These are phyloP conservation scores for Plasmodium ovale DNA, from an alignment of 169 alveolate species.

Conservation along the genomic window DNA sequence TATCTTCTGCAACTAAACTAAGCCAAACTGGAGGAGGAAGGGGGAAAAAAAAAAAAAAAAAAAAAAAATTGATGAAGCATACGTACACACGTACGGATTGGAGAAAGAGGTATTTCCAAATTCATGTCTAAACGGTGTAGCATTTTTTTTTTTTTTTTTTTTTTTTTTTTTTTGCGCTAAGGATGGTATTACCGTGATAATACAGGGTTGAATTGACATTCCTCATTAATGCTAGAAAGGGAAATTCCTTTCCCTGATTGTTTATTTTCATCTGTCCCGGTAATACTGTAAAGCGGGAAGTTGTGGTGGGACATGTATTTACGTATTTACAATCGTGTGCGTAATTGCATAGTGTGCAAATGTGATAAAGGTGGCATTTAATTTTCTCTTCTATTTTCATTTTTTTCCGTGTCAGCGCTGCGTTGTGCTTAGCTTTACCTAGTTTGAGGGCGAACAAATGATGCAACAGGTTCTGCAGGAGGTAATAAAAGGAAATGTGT, in stretches of 20 bases:
- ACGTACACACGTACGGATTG: not conserved
- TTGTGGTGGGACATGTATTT: not conserved
- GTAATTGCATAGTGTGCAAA: too few species aligned
- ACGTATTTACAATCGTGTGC: too few species aligned
- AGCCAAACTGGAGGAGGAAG: conserved; percentile 58
- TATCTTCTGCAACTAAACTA: conserved; percentile 54
- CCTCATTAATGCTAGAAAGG: conserved; percentile 45
- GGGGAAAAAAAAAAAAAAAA: not conserved
- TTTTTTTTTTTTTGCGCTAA: not conserved
- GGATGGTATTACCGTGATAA: conserved; percentile 31
- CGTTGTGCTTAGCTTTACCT: conserved; percentile 37
- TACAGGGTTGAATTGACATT: conserved; percentile 43
- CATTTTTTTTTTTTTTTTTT: too few species aligned
- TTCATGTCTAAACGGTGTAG: too few species aligned
- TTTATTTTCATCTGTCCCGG: conserved; percentile 22
- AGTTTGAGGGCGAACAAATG: conserved; percentile 45
- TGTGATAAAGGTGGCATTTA: too few species aligned
- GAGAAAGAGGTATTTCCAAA: too few species aligned
- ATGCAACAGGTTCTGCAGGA: conserved; percentile 31
- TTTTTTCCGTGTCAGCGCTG: too few species aligned
- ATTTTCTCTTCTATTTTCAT: too few species aligned
- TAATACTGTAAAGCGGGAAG: conserved; percentile 6
- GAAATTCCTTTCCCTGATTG: conserved; percentile 23
- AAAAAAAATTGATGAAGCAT: not conserved
- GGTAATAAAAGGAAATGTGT: conserved; percentile 43